Conservation (phyloP, 306 rosid genomes). For the Quercus mongolica region DNA sequence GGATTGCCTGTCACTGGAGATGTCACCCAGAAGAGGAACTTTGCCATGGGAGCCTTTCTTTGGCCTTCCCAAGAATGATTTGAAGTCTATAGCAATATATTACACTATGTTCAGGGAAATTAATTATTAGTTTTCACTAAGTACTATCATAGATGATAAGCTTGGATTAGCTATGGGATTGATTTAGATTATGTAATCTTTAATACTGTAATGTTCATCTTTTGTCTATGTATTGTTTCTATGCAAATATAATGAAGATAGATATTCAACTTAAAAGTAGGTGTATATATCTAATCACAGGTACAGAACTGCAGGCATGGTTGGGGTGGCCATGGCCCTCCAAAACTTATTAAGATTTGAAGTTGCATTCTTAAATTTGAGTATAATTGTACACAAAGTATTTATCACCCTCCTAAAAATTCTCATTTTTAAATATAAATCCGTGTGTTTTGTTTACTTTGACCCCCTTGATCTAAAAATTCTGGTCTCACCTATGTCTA, state of each 20-base stretch:
- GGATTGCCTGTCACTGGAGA: conserved; percentile 24
- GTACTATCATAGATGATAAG: neutral
- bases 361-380: neutral
- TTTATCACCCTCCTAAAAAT: neutral
- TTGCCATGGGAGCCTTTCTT: conserved; percentile 41
- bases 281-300: neutral
- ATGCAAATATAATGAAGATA: neutral
- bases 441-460: neutral
- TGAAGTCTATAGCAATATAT: neutral
- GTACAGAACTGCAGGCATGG: neutral
- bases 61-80: conserved; percentile 34
- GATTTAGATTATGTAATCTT: neutral
- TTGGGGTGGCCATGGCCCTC: neutral
- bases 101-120: neutral
- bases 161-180: neutral
- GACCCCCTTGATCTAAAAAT: neutral
- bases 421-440: neutral
- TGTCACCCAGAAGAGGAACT: conserved; percentile 33
- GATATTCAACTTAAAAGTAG: no score
- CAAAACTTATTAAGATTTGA: neutral
- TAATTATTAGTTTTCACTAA: neutral
- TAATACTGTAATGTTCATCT: neutral
- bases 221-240: neutral
- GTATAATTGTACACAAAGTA: neutral
- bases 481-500: neutral